These are phyloP conservation scores for Rosa persica DNA, from an alignment of 306 rosid genomes.

Conservation along the genomic window DNA sequence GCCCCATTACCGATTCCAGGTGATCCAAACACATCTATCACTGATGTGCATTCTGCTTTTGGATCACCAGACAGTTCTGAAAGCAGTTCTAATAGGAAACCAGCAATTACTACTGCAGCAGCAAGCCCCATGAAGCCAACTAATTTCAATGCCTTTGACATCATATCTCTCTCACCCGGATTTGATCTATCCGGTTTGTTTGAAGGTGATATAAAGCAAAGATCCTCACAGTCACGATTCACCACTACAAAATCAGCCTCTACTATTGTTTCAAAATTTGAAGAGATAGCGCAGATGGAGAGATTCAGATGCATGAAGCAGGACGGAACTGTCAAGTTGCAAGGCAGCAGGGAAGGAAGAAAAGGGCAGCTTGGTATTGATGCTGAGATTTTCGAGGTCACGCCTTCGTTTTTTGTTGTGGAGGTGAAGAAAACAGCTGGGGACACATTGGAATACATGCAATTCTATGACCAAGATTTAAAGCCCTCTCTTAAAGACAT, in stretches of 20 bases:
- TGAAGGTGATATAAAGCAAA: constrained; percentile 36
- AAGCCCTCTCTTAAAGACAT: constrained; percentile 58
- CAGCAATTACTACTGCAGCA: background rate
- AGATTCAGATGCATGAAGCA: constrained; percentile 47
- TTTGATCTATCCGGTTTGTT: constrained; percentile 70
- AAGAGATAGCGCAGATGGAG: constrained; percentile 52
- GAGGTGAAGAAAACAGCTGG: constrained; percentile 67
- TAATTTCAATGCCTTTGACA: constrained; percentile 63
- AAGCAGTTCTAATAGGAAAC: background rate
- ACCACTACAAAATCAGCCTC: constrained; percentile 43
- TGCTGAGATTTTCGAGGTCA: constrained; percentile 69
- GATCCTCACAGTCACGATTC: constrained; percentile 32
- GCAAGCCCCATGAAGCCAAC: constrained; percentile 28
- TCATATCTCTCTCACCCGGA: constrained; percentile 69
- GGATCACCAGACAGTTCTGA: constrained; percentile 7
- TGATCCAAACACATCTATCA: constrained; percentile 4
- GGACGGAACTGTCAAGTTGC: constrained; percentile 52
- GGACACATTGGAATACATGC: constrained; percentile 56
- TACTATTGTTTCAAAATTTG: constrained; percentile 50
- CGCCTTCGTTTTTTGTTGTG: constrained; percentile 56
- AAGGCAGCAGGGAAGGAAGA: constrained; percentile 47
- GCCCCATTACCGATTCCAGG: constrained; percentile 10
- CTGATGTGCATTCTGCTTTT: constrained; percentile 33
- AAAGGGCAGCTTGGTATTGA: constrained; percentile 57
- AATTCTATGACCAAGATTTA: constrained; percentile 45